These are phyloP conservation scores for Silene conica DNA, from an alignment of 148 eudicot genomes.

Conservation along the genomic window DNA sequence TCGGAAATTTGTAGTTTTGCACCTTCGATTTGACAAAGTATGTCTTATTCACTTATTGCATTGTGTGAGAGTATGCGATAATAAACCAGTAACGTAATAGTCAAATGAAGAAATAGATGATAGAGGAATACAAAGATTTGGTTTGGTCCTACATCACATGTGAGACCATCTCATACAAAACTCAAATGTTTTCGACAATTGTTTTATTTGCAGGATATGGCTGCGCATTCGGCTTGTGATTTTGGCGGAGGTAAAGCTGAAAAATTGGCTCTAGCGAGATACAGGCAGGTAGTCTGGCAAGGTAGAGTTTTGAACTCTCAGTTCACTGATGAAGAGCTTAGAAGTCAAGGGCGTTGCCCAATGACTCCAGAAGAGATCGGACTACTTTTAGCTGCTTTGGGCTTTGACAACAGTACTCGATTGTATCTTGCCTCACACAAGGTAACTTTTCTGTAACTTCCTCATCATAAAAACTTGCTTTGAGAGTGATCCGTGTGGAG, in stretches of 20 bases:
- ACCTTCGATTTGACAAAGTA: conserved; percentile 97
- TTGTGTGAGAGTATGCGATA: too few species aligned
- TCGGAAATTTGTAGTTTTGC: conserved; percentile 78
- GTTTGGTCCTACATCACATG: neutral
- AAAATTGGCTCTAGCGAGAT: conserved; percentile 81
- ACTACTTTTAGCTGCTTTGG: conserved; percentile 84
- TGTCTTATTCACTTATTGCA: neutral
- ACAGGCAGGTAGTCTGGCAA: conserved; percentile 87
- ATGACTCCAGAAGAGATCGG: conserved; percentile 97
- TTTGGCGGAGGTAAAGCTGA: conserved; percentile 98
- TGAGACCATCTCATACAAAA: neutral
- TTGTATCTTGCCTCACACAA: conserved; percentile 96
- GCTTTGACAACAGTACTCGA: conserved; percentile 84
- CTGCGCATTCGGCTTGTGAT: conserved; percentile 99
- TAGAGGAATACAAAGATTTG: too few species aligned
- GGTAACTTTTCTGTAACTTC: conserved; percentile 32
- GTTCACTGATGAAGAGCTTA: conserved; percentile 90
- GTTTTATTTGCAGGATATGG: conserved; percentile 73
- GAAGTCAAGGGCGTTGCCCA: conserved; percentile 95
- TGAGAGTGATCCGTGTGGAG: neutral
- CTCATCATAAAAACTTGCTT: neutral
- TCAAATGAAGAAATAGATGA: too few species aligned
- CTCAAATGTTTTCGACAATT: neutral
- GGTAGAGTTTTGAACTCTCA: conserved; percentile 92
- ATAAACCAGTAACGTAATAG: too few species aligned